phyloP scores from a whole-genome alignment of 2,329 filamentous ascomycete species.

The Chaetomiaceae sp. region DNA sequence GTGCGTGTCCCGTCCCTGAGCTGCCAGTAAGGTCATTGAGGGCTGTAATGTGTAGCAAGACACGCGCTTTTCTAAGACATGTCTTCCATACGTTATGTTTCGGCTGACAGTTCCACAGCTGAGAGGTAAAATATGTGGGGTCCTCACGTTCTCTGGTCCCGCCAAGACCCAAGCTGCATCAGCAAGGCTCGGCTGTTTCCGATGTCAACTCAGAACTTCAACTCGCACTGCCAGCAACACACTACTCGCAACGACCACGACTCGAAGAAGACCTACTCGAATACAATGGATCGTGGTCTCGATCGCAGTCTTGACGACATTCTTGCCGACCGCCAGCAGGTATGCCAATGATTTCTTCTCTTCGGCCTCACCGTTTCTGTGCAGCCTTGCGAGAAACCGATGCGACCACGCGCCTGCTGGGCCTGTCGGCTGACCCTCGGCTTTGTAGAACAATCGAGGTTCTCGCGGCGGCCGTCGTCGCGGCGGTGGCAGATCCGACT shows the following conservation, averaged over 20 bases:
- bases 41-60: too few relatives aligned
- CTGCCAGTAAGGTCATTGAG: too few relatives aligned
- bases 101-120: too few relatives aligned
- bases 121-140: too few relatives aligned
- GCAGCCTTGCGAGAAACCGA: background rate
- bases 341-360: slow-evolving; percentile 7
- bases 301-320: slow-evolving; percentile 53
- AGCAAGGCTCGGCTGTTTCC: too few relatives aligned
- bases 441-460: slow-evolving; percentile 19
- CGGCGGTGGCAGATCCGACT: slow-evolving; percentile 39
- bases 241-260: background rate
- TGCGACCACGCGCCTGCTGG: background rate
- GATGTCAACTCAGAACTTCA: background rate
- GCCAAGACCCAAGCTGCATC: too few relatives aligned
- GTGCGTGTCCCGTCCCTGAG: too few relatives aligned
- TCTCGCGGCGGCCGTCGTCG: slow-evolving; percentile 26
- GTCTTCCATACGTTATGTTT: too few relatives aligned
- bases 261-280: background rate
- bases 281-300: slow-evolving; percentile 44
- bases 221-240: background rate
- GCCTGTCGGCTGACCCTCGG: slow-evolving; percentile 10
- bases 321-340: slow-evolving; percentile 41
- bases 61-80: too few relatives aligned
- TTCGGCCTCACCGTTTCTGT: slow-evolving; percentile 1
- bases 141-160: too few relatives aligned